These are phyloP conservation scores for Curvularia spicifera DNA, from an alignment of 2,329 filamentous ascomycete species.

Conservation along the genomic window DNA sequence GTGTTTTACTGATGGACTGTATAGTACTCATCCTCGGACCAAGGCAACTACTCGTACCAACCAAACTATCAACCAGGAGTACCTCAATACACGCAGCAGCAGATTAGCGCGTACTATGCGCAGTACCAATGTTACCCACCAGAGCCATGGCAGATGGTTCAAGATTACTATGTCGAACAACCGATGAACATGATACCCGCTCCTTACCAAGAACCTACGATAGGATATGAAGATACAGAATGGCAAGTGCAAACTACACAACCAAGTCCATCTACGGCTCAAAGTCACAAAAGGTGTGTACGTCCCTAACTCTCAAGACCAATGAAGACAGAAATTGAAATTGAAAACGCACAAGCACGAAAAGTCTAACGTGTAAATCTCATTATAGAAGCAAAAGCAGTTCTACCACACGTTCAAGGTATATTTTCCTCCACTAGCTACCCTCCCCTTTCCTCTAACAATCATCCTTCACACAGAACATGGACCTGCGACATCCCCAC, in stretches of 20 bases:
- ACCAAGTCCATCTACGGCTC: conserved; percentile 9
- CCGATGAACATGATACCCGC: conserved; percentile 10
- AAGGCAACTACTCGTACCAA: conserved; percentile 28
- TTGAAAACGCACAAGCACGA: background rate
- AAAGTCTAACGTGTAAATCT: background rate
- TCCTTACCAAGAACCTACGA: conserved; percentile 19
- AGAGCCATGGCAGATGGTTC: conserved; percentile 36
- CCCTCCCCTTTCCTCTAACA: conserved; percentile 7
- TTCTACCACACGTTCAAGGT: conserved; percentile 24
- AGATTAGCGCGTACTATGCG: conserved; percentile 39
- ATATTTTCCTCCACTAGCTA: background rate
- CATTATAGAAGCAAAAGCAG: conserved; percentile 23
- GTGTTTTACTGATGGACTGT: background rate
- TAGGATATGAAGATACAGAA: conserved; percentile 18
- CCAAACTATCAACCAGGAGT: conserved; percentile 23
- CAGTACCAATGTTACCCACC: conserved; percentile 41
- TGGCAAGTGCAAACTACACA: conserved; percentile 21
- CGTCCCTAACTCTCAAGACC: background rate
- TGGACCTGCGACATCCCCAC: conserved; percentile 41
- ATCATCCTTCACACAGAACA: conserved; percentile 23
- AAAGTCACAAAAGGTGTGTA: conserved; percentile 21
- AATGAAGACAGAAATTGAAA: background rate
- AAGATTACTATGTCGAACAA: conserved; percentile 32
- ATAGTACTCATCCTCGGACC: conserved; percentile 33
- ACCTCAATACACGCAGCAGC: conserved; percentile 43